Evolutionary conservation across 208 protist species (phyloP).

Genomic region (Leishmania tarentolae): DNA sequence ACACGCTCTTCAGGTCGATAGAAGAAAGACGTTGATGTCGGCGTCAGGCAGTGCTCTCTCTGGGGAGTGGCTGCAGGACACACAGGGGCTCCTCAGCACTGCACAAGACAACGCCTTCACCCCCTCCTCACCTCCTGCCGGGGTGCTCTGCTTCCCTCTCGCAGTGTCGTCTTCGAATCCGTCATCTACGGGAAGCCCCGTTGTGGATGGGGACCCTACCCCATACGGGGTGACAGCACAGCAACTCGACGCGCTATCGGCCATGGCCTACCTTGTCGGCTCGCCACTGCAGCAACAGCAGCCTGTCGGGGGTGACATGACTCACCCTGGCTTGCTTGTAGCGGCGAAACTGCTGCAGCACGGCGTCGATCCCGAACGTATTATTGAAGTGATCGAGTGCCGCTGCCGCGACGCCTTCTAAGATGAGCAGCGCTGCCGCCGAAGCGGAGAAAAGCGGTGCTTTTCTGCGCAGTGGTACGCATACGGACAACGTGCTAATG

Average conservation of each 20-base stretch:
- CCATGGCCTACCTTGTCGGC: conserved; percentile 63
- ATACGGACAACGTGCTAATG: background rate
- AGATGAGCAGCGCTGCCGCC: background rate
- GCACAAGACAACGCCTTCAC: background rate
- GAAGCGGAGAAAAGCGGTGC: background rate
- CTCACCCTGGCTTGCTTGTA: conserved; percentile 25
- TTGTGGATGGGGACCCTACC: background rate
- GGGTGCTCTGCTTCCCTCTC: background rate
- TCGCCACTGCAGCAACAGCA: conserved; percentile 68
- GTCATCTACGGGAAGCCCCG: background rate
- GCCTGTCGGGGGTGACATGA: conserved; percentile 27
- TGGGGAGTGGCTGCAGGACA: conserved; percentile 10
- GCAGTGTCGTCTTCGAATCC: background rate
- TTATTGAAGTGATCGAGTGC: conserved; percentile 65
- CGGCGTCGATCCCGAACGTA: conserved; percentile 61
- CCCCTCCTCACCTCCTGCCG: background rate
- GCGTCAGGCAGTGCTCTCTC: background rate
- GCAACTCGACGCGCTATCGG: conserved; percentile 60
- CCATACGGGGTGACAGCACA: conserved; percentile 22
- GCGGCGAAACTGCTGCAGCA: conserved; percentile 55
- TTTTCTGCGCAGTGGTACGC: background rate
- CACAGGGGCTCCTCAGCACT: conserved; percentile 3
- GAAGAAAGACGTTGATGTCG: background rate
- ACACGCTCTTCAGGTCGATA: background rate
- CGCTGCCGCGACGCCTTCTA: conserved; percentile 1